Percentiles rank a stretch among this genome's conserved stretches.
Conservation (phyloP, 176 grass and related monocot species). For the Cenchrus americanus region DNA sequence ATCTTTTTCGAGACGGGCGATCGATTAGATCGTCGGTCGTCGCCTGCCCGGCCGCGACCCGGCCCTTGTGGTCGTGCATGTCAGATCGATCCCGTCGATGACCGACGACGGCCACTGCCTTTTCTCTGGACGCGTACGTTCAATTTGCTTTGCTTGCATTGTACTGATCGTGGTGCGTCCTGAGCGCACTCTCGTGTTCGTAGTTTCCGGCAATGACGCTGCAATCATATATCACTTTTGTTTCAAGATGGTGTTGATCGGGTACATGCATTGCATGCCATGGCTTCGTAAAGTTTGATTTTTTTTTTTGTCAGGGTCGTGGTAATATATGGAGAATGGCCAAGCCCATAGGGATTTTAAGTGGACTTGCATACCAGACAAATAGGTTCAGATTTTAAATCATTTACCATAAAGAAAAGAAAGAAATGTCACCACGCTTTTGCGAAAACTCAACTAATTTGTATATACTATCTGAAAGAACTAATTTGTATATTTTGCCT, state of each 20-base stretch:
- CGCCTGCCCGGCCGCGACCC: no score
- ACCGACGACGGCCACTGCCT: neutral
- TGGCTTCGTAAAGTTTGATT: neutral
- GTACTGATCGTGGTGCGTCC: neutral
- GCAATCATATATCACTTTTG: neutral
- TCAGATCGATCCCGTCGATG: neutral
- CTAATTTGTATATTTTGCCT: no score
- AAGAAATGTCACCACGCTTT: no score
- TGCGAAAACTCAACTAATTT: no score
- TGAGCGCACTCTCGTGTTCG: slow-evolving; percentile 2
- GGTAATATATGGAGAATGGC: neutral
- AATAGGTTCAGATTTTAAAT: no score
- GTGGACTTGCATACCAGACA: no score
- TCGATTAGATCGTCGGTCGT: neutral
- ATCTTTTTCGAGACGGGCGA: neutral
- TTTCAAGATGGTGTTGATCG: neutral
- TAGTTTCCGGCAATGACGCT: neutral
- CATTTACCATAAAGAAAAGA: no score
- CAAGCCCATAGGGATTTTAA: no score
- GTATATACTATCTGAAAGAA: no score
- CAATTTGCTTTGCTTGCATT: neutral
- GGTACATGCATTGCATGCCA: neutral
- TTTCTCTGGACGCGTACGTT: neutral
- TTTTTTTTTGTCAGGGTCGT: neutral
- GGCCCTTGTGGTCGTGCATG: neutral